phyloP scores from a whole-genome alignment of 108 stramenopile species.

The Thalassiosira profunda region DNA sequence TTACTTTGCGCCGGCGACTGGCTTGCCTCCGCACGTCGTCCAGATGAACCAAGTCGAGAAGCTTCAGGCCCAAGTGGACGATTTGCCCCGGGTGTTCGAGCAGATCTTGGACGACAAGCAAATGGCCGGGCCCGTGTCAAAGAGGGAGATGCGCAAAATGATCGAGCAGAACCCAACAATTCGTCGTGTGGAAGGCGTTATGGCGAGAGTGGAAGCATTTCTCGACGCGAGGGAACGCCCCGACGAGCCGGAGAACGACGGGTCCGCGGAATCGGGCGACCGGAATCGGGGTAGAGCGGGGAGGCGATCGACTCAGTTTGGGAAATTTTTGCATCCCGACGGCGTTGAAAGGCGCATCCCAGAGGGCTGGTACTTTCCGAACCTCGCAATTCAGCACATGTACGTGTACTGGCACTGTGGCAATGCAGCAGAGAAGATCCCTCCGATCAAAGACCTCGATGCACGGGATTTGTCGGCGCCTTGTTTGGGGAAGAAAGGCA shows the following conservation, averaged over 20 bases:
- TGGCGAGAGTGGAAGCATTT: no score
- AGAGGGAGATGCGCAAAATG: no score
- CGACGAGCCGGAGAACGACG: no score
- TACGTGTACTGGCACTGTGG: constrained; percentile 18
- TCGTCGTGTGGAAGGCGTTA: no score
- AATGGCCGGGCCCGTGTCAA: no score
- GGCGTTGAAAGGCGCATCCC: not conserved
- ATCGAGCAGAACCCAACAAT: no score
- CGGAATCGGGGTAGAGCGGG: not conserved
- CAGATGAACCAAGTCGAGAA: not conserved
- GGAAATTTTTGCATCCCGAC: not conserved
- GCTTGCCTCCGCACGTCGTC: not conserved
- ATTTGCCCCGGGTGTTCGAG: not conserved
- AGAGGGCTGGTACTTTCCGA: constrained; percentile 1
- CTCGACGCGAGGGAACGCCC: no score
- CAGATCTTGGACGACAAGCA: not conserved
- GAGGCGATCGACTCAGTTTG: not conserved
- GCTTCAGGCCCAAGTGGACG: not conserved
- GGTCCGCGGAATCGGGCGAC: no score
- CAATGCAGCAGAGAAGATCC: constrained; percentile 1
- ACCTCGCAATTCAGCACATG: not conserved
- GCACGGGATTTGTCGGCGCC: no score
- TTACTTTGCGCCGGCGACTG: not conserved
- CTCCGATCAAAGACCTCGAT: constrained; percentile 1
- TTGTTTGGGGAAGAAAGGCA: no score